phyloP scores from a whole-genome alignment of 2,329 filamentous ascomycete genomes.

The Arachnomyces sp. region DNA sequence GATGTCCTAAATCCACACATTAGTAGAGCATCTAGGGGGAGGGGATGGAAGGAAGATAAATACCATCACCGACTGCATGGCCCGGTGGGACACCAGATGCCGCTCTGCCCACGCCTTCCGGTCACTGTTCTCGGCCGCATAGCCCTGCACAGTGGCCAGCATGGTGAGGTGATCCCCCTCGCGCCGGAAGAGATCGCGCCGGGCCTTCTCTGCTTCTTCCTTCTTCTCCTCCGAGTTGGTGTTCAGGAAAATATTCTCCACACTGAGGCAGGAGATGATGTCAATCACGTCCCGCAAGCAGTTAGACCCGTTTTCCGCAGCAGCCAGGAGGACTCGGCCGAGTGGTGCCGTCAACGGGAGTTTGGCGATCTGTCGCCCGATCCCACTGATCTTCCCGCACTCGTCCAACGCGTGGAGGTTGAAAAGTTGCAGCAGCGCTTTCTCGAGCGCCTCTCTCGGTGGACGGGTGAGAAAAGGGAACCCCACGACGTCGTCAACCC shows the following conservation, averaged over 20 bases:
- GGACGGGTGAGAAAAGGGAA: constrained; percentile 85
- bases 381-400: constrained; percentile 61
- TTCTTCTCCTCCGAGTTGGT: constrained; percentile 52
- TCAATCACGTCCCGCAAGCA: constrained; percentile 80
- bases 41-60: constrained; percentile 2
- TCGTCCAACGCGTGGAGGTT: constrained; percentile 68
- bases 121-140: constrained; percentile 49
- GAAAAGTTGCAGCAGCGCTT: constrained; percentile 71
- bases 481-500: constrained; percentile 67
- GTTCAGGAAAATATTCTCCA: constrained; percentile 56
- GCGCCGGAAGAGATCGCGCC: constrained; percentile 48
- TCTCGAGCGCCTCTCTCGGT: constrained; percentile 66
- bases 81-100: constrained; percentile 53
- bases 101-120: constrained; percentile 52
- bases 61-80: constrained; percentile 58
- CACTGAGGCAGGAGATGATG: constrained; percentile 60
- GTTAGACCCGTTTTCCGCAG: constrained; percentile 59
- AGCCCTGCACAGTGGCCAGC: constrained; percentile 52
- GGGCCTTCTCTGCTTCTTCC: constrained; percentile 48
- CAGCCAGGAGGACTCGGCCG: constrained; percentile 73
- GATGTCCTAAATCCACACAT: constrained; percentile 38
- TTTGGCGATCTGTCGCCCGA: constrained; percentile 68
- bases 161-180: constrained; percentile 59
- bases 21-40: neutral
- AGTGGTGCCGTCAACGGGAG: constrained; percentile 76